Conservation (phyloP, 1,284 basidiomycete species). For the Wallemia ichthyophaga region DNA sequence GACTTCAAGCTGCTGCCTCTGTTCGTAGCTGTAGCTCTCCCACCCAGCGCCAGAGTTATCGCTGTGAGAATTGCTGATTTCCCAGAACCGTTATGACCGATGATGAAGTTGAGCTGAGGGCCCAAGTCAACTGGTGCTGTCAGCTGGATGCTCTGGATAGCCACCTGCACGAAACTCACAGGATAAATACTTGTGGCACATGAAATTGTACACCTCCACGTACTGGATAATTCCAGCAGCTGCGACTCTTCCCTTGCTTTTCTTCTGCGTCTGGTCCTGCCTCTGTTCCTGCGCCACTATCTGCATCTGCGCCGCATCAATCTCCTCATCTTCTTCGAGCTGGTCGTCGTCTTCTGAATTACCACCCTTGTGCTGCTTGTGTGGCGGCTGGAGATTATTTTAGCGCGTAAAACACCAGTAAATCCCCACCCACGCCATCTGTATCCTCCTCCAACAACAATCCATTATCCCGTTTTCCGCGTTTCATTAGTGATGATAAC, state of each 20-base stretch:
- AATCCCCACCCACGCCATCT: no score
- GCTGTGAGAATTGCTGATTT: slow-evolving; percentile 87
- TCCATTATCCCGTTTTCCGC: no score
- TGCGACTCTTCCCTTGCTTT: slow-evolving; percentile 20
- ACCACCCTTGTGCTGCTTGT: slow-evolving; percentile 1
- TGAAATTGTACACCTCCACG: slow-evolving; percentile 71
- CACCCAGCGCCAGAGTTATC: slow-evolving; percentile 73
- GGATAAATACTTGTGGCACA: slow-evolving; percentile 67
- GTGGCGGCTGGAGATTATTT: no score
- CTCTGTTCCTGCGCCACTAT: slow-evolving; percentile 1
- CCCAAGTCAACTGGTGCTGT: slow-evolving; percentile 32
- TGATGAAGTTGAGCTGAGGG: slow-evolving; percentile 84
- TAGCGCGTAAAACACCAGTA: no score
- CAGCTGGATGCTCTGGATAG: not conserved
- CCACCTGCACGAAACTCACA: slow-evolving; percentile 10
- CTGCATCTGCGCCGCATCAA: slow-evolving; percentile 2
- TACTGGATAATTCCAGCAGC: slow-evolving; percentile 62
- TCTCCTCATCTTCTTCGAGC: slow-evolving; percentile 2
- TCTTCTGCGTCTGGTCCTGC: not conserved
- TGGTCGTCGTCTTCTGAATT: slow-evolving; percentile 2
- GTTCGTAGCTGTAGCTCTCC: slow-evolving; percentile 64
- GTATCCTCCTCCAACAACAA: no score
- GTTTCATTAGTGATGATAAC: no score
- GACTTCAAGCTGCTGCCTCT: slow-evolving; percentile 60
- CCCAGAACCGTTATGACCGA: slow-evolving; percentile 43